phyloP scores from a whole-genome alignment of 2,329 filamentous ascomycete species.

The Ceratocystis cacaofunesta region DNA sequence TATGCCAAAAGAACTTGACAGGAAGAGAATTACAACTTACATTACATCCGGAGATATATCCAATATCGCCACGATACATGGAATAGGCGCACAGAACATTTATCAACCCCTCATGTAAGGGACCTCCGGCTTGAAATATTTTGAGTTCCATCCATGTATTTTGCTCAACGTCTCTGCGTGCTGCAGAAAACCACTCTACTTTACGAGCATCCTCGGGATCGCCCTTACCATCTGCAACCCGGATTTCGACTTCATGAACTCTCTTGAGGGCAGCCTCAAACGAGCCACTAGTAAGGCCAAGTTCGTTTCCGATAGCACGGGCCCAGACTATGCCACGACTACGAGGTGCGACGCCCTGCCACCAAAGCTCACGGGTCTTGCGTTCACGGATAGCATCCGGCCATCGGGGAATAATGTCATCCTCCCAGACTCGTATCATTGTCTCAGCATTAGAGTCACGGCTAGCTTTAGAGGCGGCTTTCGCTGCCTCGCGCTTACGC shows the following conservation, averaged over 20 bases:
- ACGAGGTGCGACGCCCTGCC: conserved; percentile 60
- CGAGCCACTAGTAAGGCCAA: conserved; percentile 50
- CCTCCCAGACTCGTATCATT: conserved; percentile 54
- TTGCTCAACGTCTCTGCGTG: conserved; percentile 47
- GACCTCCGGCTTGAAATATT: conserved; percentile 53
- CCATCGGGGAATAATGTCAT: conserved; percentile 64
- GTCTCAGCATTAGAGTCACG: conserved; percentile 41
- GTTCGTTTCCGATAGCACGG: conserved; percentile 57
- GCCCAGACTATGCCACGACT: conserved; percentile 56
- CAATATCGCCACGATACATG: conserved; percentile 70
- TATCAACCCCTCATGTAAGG: conserved; percentile 51
- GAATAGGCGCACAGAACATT: conserved; percentile 66
- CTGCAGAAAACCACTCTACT: conserved; percentile 46
- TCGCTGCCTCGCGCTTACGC: conserved; percentile 40
- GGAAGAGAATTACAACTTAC: conserved; percentile 32
- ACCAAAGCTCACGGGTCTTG: conserved; percentile 63
- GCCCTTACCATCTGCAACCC: conserved; percentile 36
- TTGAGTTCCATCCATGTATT: conserved; percentile 56
- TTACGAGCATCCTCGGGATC: conserved; percentile 40
- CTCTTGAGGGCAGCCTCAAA: conserved; percentile 57
- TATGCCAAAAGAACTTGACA: conserved; percentile 17
- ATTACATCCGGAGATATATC: conserved; percentile 60
- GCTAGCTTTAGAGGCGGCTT: conserved; percentile 35
- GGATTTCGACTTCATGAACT: conserved; percentile 46
- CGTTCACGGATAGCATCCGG: conserved; percentile 52